Evolutionary conservation across 768 basidiomycete species (phyloP).

Genomic region (Chalciporus piperatus): DNA sequence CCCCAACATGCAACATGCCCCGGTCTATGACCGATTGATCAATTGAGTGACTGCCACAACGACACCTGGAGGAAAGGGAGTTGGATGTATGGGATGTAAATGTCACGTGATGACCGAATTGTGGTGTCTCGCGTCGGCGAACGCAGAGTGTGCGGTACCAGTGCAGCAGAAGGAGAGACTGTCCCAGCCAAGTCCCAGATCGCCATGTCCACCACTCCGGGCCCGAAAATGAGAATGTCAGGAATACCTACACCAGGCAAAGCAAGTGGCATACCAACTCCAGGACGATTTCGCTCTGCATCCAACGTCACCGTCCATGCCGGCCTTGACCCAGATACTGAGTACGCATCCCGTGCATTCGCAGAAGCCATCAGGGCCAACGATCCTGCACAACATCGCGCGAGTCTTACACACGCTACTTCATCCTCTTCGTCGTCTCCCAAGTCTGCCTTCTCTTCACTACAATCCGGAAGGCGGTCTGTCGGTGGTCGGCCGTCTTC

Average conservation of each 20-base stretch:
- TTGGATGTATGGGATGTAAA: background rate
- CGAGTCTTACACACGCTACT: conserved; percentile 36
- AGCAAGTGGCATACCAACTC: conserved; percentile 59
- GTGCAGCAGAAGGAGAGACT: no score
- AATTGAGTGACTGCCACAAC: no score
- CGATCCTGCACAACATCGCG: conserved; percentile 71
- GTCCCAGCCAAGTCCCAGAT: background rate
- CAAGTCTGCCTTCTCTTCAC: conserved; percentile 35
- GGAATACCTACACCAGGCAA: conserved; percentile 49
- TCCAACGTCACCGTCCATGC: conserved; percentile 45
- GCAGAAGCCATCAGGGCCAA: conserved; percentile 78
- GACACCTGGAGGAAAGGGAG: no score
- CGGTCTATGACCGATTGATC: no score
- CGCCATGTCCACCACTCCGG: conserved; percentile 44
- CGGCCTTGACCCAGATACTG: conserved; percentile 40
- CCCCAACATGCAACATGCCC: background rate
- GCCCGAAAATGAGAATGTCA: conserved; percentile 37
- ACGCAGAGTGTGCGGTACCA: no score
- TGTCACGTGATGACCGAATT: background rate
- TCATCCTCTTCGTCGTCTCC: conserved; percentile 50
- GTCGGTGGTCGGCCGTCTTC: conserved; percentile 62
- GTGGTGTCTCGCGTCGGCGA: background rate
- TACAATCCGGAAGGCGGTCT: conserved; percentile 42
- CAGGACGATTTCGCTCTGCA: conserved; percentile 67
- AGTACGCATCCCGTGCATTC: conserved; percentile 69